Conservation (phyloP, 345 rosid genomes). For the Hevea brasiliensis region DNA sequence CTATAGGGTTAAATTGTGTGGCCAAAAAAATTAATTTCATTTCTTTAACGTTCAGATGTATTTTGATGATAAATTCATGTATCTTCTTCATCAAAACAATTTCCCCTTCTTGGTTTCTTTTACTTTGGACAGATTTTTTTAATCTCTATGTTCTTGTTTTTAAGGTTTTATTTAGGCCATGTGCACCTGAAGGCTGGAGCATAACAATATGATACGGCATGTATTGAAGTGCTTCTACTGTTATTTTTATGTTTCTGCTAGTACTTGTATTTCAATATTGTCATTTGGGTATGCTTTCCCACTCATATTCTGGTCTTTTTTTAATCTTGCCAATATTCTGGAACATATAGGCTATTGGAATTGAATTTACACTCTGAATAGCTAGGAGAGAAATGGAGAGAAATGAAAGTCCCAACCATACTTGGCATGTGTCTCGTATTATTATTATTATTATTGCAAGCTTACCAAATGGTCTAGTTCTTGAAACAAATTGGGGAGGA, state of each 20-base stretch:
- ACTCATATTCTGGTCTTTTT: not conserved
- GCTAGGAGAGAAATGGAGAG: not conserved
- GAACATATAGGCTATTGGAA: not conserved
- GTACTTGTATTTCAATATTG: not conserved
- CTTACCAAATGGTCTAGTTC: no score
- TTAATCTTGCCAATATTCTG: not conserved
- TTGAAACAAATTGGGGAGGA: no score
- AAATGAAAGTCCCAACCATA: no score
- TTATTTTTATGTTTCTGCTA: not conserved
- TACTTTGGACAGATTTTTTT: not conserved
- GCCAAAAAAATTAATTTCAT: not conserved
- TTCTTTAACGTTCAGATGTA: not conserved
- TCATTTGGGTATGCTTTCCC: not conserved
- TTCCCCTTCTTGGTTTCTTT: no score
- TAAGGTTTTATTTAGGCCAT: constrained; percentile 11
- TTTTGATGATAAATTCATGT: not conserved
- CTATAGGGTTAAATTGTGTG: not conserved
- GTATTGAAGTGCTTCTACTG: not conserved
- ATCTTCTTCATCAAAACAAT: not conserved
- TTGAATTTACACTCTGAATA: not conserved
- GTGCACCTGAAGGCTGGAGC: not conserved
- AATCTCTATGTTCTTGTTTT: not conserved
- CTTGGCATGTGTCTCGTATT: no score
- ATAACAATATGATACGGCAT: not conserved
- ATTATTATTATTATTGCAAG: no score